Evolutionary conservation across 495 filamentous ascomycete species (phyloP).

Genomic region (Cenococcum geophilum): DNA sequence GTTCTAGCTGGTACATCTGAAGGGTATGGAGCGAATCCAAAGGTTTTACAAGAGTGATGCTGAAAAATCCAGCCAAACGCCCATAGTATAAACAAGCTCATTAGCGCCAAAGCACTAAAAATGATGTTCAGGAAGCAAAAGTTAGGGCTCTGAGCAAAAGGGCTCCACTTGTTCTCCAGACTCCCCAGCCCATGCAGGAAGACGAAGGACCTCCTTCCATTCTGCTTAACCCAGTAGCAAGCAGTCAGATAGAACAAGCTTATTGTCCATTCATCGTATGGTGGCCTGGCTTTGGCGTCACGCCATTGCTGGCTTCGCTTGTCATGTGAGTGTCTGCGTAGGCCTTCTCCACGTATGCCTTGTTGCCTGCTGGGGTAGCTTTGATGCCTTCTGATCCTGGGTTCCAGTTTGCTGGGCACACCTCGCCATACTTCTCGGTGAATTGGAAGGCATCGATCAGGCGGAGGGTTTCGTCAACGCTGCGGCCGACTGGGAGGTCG

Average conservation of each 20-base stretch:
- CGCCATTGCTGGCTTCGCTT: slow-evolving; percentile 14
- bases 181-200: not conserved
- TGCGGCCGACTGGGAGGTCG: slow-evolving; percentile 53
- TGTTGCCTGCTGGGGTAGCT: slow-evolving; percentile 34
- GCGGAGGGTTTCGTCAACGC: slow-evolving; percentile 53
- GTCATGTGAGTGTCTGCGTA: slow-evolving; percentile 25
- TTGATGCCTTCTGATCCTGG: slow-evolving; percentile 49
- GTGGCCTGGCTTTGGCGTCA: not conserved
- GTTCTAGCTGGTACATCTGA: not conserved
- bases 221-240: not conserved
- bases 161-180: not conserved
- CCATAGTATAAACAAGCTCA: not conserved
- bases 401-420: slow-evolving; percentile 53
- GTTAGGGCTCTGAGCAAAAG: not conserved
- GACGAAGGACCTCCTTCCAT: not conserved
- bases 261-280: not conserved
- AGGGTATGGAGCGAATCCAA: not conserved
- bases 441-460: slow-evolving; percentile 56
- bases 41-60: not conserved
- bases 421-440: slow-evolving; percentile 55
- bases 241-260: not conserved
- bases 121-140: too few relatives aligned
- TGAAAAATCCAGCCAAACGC: not conserved
- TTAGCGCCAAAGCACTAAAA: not conserved
- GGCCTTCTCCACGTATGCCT: slow-evolving; percentile 32